Percentiles rank a stretch among this genome's conserved stretches.
These are phyloP conservation scores for Eremothecium gossypii DNA, from an alignment of 1,139 yeast species.

Conservation along the genomic window DNA sequence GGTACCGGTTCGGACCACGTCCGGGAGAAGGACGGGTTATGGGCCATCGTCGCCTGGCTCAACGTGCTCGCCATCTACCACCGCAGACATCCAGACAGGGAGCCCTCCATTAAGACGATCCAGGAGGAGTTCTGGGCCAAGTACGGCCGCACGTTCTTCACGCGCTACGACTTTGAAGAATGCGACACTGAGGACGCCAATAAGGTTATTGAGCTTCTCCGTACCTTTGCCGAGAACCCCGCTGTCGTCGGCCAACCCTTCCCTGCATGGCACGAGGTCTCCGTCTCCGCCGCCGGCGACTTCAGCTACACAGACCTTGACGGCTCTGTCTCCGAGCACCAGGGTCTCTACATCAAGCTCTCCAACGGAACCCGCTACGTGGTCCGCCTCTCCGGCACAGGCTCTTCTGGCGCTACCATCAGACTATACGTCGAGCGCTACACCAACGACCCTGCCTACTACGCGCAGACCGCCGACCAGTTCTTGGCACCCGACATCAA, in stretches of 20 bases:
- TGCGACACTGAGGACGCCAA: constrained; percentile 70
- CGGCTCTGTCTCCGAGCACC: constrained; percentile 84
- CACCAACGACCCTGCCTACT: constrained; percentile 48
- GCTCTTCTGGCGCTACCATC: constrained; percentile 96
- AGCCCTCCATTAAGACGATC: constrained; percentile 65
- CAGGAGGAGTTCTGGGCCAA: constrained; percentile 83
- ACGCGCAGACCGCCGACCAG: constrained; percentile 51
- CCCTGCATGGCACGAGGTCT: constrained; percentile 37
- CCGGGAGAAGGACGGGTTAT: constrained; percentile 94
- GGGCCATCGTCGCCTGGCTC: constrained; percentile 98
- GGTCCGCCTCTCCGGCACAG: constrained; percentile 92
- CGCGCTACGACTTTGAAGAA: constrained; percentile 90
- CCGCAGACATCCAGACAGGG: constrained; percentile 48
- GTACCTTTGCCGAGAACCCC: constrained; percentile 36
- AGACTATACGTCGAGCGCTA: constrained; percentile 87
- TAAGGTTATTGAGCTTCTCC: constrained; percentile 53
- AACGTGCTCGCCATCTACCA: constrained; percentile 77
- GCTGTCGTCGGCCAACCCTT: constrained; percentile 37
- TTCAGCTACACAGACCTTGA: constrained; percentile 91
- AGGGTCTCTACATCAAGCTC: constrained; percentile 82
- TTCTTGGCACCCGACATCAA: constrained; percentile 56
- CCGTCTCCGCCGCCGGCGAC: constrained; percentile 70
- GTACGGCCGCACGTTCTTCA: constrained; percentile 96
- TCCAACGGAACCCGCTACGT: constrained; percentile 79
- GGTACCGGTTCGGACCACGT: constrained; percentile 98